Evolutionary conservation across 2,329 filamentous ascomycete species (phyloP).

Genomic region (Penicillium janthinellum): DNA sequence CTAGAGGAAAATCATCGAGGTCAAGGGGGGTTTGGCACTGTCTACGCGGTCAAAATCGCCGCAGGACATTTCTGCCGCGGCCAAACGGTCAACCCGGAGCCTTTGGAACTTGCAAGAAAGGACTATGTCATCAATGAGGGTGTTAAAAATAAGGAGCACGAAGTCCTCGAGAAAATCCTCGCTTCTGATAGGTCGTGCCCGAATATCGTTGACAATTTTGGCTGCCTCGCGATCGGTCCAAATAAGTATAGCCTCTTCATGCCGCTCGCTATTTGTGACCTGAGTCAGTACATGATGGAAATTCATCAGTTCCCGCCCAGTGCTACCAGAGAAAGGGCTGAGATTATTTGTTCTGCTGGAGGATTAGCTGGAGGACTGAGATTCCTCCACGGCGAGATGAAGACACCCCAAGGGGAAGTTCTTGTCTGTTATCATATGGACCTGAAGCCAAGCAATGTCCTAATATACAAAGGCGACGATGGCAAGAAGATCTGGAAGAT

Average conservation of each 20-base stretch:
- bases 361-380: neutral
- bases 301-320: neutral
- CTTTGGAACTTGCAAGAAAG: neutral
- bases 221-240: neutral
- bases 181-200: neutral
- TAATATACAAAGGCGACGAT: neutral
- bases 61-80: neutral
- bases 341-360: neutral
- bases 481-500: neutral
- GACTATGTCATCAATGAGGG: neutral
- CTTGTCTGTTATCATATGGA: neutral
- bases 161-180: neutral
- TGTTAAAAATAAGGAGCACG: neutral
- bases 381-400: neutral
- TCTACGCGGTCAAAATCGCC: neutral
- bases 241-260: constrained; percentile 1
- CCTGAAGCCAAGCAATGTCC: neutral
- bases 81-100: neutral
- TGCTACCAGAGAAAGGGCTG: neutral
- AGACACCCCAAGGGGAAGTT: neutral
- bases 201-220: neutral
- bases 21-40: neutral
- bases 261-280: neutral
- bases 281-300: neutral
- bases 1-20: neutral